Base-by-base conservation (phyloP, 352 stramenopile species). In the Pythium aristosporum region DNA sequence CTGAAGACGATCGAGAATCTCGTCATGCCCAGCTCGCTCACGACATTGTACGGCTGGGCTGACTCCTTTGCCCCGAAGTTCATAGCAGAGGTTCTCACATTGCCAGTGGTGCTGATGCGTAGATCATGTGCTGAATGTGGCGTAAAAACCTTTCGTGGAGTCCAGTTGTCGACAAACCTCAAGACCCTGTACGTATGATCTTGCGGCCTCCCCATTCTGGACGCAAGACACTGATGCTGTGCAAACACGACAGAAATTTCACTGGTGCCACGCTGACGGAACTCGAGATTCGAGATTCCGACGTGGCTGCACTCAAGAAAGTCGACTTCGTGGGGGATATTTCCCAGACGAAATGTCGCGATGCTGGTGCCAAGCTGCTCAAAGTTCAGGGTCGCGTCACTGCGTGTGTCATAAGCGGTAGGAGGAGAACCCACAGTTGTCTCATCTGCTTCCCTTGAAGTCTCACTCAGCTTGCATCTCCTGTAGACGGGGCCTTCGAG, bases 161-260 rank as follows among this genome's bases (percentile, higher is more conserved):
- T 73, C 43, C 44, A 63, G 41, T 56, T 73, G n/a, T 60, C 66
- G 3, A 43, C 48, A 6, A 20, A 47, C 2, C 43, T 73, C 2
- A 28, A 62, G 15, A 63, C 7, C 20, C 36, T 73, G 65, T 72
- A 47, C 32, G 15, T 37, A 25, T 28, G n/a, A 57, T 16, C 25
- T n/a, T 47, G 28, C 25, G 21, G 28, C 23, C 1, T 30, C 25
- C 25, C 25, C 25, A 30, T 2, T 30, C 25, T 30, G 32, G 41
- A 5, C 25, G 3, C 3, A 11, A 20, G 7, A 51, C 25, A n/a
- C 25, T 55, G 7, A 51, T n/a, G 20, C 13, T 30, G 44, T 49
- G 16, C 16, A 36, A 5, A 30, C n/a, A n/a, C 5, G 25, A 30
- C 5, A 65, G 57, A 7, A n/a, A 50, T 47, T 55, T 67, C 16